A percentile compares a stretch with the other conserved stretches of the same genome.
phyloP scores from a whole-genome alignment of 331 rosid genomes.

The Acacia pycnantha region DNA sequence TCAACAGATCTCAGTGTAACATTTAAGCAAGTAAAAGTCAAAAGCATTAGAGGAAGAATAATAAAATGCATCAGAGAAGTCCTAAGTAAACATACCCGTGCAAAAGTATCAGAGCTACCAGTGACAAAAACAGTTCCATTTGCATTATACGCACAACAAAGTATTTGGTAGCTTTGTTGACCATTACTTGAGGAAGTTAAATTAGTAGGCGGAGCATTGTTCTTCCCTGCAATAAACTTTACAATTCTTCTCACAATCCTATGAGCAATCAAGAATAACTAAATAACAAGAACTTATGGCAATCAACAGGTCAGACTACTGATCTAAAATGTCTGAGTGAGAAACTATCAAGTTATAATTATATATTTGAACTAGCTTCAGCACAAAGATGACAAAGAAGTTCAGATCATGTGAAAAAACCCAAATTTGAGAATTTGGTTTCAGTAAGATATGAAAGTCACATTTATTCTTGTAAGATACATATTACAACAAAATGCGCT shows the following conservation, averaged over 20 bases:
- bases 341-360: background rate
- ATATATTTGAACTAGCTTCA: background rate
- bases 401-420: background rate
- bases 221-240: conserved; percentile 63
- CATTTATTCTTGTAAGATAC: background rate
- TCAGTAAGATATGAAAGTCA: background rate
- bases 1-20: conserved; percentile 30
- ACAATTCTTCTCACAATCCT: conserved; percentile 27
- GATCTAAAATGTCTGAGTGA: conserved; percentile 29
- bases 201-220: conserved; percentile 49
- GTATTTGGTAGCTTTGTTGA: conserved; percentile 67
- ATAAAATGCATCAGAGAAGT: conserved; percentile 29
- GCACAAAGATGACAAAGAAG: background rate
- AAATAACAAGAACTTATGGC: conserved; percentile 19
- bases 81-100: conserved; percentile 56
- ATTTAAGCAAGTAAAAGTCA: conserved; percentile 30
- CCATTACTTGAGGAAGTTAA: conserved; percentile 63
- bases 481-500: conserved; percentile 10
- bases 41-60: conserved; percentile 25
- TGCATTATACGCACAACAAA: conserved; percentile 89
- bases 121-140: conserved; percentile 91
- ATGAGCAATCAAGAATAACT: conserved; percentile 24
- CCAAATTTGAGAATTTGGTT: background rate
- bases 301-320: conserved; percentile 31
- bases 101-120: conserved; percentile 89